Evolutionary conservation across 441 rosid species (phyloP), one percentile per base, ranked within the genome.

Genomic region (Jatropha podagrica): DNA sequence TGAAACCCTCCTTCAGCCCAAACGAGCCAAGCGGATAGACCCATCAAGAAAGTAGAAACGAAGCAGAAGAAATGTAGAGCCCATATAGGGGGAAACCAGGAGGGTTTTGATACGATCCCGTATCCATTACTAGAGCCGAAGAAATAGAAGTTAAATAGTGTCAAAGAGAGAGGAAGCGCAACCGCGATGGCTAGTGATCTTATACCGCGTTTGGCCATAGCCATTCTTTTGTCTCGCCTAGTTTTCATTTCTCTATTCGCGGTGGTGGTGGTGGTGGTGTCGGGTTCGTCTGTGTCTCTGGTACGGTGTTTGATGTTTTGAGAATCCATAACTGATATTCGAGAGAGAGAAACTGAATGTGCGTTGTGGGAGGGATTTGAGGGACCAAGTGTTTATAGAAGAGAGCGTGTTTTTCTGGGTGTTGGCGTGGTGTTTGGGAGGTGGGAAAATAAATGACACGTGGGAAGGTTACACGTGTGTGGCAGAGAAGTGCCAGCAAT

Each of bases 1-100:
- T 92, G 98, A 77, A 92, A 92, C 3, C 95, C 94, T 3, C 92
- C 95, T 44, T 89, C 95, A 2, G 91, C 96, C 98, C 97, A 94
- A 9, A 94, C 89, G 15, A 94, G 86, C 98, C 96, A 94, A 26
- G 97, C 86, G n/a, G 98, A 89, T 17, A 92, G 84, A 3, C 89
- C 90, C 91, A 86, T 89, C 77, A 94, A 55, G 84, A 89, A 68
- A 69, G 85, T 86, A 14, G 92, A 86, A 12, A 70, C 81, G 71
- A 91, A 2, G 76, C 90, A 82, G 8, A 85, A 54, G 42, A 77
- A 67, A 78, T 92, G 92, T 13, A 92, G 59, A 60, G 88, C 69
- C 97, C 92, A 92, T 27, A 81, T 44, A 52, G 93, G 88, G 11
- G 96, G 93, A 80, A 87, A 77, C 91, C 95, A 83, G 58, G 85